Conservation (phyloP, 202 grass and related monocot species). For the Tripidium arundinaceum region DNA sequence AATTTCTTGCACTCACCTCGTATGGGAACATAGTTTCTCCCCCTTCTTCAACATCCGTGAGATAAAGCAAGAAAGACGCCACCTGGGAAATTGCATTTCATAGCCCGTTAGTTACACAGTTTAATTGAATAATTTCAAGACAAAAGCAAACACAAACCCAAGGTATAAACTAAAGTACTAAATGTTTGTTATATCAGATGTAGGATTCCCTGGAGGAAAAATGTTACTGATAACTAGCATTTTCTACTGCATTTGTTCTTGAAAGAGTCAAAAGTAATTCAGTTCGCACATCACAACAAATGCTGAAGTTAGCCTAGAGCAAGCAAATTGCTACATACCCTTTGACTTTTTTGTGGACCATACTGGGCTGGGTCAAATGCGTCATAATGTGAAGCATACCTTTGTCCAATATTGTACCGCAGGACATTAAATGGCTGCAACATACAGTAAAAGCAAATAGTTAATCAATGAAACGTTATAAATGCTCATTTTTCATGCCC, state of each 20-base stretch:
- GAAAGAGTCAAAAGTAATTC: not conserved
- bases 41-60: constrained; percentile 91
- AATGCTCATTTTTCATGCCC: not conserved
- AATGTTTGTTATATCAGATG: not conserved
- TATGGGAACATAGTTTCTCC: constrained; percentile 99
- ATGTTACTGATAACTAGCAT: not conserved
- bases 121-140: not conserved
- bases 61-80: constrained; percentile 93
- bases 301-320: not conserved
- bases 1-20: constrained; percentile 46
- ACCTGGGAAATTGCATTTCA: constrained; percentile 49
- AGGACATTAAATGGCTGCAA: constrained; percentile 85
- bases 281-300: not conserved
- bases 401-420: constrained; percentile 86
- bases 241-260: not conserved
- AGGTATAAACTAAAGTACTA: not conserved
- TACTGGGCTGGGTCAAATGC: constrained; percentile 91
- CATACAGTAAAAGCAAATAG: constrained; percentile 13
- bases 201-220: not conserved
- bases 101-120: constrained; percentile 12
- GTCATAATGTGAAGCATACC: constrained; percentile 95
- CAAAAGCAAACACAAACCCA: not conserved
- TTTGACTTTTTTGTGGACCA: constrained; percentile 89
- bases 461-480: not conserved
- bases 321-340: constrained; percentile 43